These are phyloP conservation scores for Colletotrichum aenigma DNA, from an alignment of 2,329 filamentous ascomycete species.

Conservation along the genomic window DNA sequence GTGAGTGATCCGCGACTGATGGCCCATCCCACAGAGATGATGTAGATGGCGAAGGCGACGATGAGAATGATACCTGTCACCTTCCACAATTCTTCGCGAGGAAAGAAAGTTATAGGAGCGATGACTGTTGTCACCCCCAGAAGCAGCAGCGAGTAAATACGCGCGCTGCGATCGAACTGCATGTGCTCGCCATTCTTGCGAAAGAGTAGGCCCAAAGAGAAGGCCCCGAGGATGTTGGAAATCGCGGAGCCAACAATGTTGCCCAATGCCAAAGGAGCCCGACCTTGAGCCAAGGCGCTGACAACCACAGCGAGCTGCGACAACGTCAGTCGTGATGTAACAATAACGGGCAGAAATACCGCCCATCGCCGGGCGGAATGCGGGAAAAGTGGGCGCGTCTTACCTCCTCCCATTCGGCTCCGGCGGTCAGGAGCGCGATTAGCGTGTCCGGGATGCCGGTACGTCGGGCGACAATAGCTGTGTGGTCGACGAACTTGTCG, in stretches of 20 bases:
- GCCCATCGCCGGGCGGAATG: background rate
- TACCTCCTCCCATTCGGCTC: constrained; percentile 62
- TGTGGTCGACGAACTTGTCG: constrained; percentile 57
- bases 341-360: background rate
- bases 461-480: constrained; percentile 48
- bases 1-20: constrained; percentile 47
- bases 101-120: constrained; percentile 31
- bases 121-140: constrained; percentile 45
- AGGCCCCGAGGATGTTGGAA: constrained; percentile 60
- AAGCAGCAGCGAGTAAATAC: constrained; percentile 48
- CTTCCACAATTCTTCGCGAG: constrained; percentile 24
- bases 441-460: constrained; percentile 49
- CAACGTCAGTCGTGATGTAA: constrained; percentile 26
- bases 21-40: constrained; percentile 45
- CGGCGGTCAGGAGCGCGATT: constrained; percentile 56
- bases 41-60: constrained; percentile 45
- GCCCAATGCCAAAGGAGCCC: constrained; percentile 53
- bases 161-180: constrained; percentile 51
- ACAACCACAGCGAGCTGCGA: constrained; percentile 38
- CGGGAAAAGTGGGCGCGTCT: background rate
- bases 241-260: constrained; percentile 59
- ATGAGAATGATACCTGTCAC: constrained; percentile 42
- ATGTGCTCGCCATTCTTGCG: constrained; percentile 25
- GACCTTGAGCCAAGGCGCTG: constrained; percentile 48
- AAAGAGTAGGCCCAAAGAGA: constrained; percentile 55